These are phyloP conservation scores for Plasmodium fragile DNA, from an alignment of 169 alveolate species.

Conservation along the genomic window DNA sequence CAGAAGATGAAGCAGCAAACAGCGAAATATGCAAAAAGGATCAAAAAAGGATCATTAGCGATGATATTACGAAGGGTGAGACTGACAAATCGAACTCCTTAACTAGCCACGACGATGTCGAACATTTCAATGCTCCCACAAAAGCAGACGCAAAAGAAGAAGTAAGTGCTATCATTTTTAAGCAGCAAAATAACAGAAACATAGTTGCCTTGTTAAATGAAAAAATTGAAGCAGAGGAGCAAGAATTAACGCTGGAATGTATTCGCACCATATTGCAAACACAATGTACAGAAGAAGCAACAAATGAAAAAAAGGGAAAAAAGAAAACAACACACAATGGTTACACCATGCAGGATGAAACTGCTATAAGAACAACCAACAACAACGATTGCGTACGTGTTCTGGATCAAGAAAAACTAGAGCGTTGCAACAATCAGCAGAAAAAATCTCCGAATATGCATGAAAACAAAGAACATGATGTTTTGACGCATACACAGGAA, in stretches of 20 bases:
- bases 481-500: background rate
- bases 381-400: background rate
- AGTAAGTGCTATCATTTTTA: background rate
- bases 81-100: background rate
- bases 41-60: background rate
- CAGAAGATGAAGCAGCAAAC: background rate
- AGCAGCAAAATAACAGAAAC: background rate
- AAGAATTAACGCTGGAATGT: background rate
- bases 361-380: background rate
- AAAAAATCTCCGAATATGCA: background rate
- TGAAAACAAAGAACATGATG: constrained; percentile 3
- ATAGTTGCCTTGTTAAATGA: background rate
- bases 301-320: background rate
- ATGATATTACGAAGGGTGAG: background rate
- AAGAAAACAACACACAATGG: background rate
- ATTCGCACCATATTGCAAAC: background rate
- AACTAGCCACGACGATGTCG: background rate
- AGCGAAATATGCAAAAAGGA: background rate
- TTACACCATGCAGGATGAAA: background rate
- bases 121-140: background rate
- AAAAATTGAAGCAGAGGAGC: background rate
- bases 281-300: background rate
- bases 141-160: background rate
- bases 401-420: background rate
- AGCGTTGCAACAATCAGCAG: background rate